These are phyloP conservation scores for Aphanomyces euteiches DNA, from an alignment of 352 stramenopile species.

Conservation along the genomic window DNA sequence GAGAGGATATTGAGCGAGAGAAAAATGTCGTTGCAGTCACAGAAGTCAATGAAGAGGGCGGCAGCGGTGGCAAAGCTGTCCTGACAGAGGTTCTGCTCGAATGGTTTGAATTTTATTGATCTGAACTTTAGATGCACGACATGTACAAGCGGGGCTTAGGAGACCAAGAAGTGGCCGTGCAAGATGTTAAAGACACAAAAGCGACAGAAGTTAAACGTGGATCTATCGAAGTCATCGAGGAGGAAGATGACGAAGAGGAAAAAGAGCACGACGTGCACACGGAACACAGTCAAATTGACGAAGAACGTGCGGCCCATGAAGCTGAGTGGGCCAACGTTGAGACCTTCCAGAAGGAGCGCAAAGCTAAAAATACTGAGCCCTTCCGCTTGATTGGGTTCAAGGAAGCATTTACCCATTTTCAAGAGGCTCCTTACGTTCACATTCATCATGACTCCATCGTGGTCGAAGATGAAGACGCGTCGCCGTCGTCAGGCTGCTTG, in stretches of 20 bases:
- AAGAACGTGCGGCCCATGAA: conserved; percentile 1
- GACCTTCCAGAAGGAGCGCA: conserved; percentile 6
- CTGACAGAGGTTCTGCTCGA: conserved; percentile 17
- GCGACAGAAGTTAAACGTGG: not conserved
- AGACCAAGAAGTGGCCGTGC: conserved; percentile 44
- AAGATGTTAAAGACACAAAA: not conserved
- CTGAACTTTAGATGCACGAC: conserved; percentile 46
- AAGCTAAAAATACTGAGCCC: not conserved
- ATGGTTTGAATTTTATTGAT: not conserved
- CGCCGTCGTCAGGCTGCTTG: conserved; percentile 47
- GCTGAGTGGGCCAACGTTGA: conserved; percentile 23
- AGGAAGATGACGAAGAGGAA: conserved; percentile 37
- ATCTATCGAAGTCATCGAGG: conserved; percentile 44
- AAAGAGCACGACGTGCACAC: not conserved
- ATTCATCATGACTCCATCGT: conserved; percentile 53
- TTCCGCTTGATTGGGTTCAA: conserved; percentile 43
- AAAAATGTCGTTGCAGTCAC: not conserved
- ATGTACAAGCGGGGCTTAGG: conserved; percentile 80
- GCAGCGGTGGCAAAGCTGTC: conserved; percentile 1
- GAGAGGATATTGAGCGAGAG: not conserved
- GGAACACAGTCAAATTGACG: conserved; percentile 35
- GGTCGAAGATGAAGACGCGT: conserved; percentile 42
- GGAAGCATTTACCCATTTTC: conserved; percentile 46
- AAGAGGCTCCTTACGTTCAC: conserved; percentile 40
- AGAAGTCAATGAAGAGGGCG: not conserved